phyloP scores from a whole-genome alignment of 1,139 yeast genomes.

The Yamadazyma songkhlaensis region DNA sequence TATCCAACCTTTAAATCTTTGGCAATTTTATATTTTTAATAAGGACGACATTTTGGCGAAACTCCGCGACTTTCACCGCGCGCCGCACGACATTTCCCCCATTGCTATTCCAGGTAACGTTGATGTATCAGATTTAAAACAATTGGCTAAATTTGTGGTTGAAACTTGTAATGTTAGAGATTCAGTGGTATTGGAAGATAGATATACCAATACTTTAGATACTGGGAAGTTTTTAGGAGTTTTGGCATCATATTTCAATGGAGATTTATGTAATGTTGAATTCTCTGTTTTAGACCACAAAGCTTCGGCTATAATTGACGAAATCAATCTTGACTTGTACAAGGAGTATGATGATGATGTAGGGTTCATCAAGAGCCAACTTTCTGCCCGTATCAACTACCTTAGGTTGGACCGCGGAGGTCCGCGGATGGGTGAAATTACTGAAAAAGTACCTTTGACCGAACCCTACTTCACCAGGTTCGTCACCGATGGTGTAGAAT shows the following conservation, averaged over 20 bases:
- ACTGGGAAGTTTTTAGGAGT: slow-evolving; percentile 47
- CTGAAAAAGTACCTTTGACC: slow-evolving; percentile 57
- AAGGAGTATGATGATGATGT: slow-evolving; percentile 74
- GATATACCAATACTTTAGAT: slow-evolving; percentile 58
- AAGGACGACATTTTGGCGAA: slow-evolving; percentile 33
- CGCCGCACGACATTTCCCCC: slow-evolving; percentile 19
- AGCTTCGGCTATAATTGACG: slow-evolving; percentile 62
- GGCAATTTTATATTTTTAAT: slow-evolving; percentile 86
- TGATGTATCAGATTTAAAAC: slow-evolving; percentile 32
- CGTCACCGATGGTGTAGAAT: slow-evolving; percentile 49
- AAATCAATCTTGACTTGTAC: slow-evolving; percentile 72
- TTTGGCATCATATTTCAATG: slow-evolving; percentile 30
- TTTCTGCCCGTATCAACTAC: slow-evolving; percentile 72
- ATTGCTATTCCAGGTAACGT: slow-evolving; percentile 30
- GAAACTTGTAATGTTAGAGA: slow-evolving; percentile 31
- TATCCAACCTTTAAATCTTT: slow-evolving; percentile 60
- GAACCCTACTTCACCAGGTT: slow-evolving; percentile 89
- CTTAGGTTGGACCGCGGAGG: slow-evolving; percentile 77
- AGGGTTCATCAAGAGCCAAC: slow-evolving; percentile 59
- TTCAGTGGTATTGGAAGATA: slow-evolving; percentile 24
- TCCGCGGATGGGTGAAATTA: slow-evolving; percentile 69
- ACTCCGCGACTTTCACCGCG: slow-evolving; percentile 13
- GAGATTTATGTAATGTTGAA: slow-evolving; percentile 29
- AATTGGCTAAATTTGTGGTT: slow-evolving; percentile 52
- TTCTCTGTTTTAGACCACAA: slow-evolving; percentile 32